Evolutionary conservation across 2,329 filamentous ascomycete species (phyloP).

Genomic region (Aureobasidium sp.): DNA sequence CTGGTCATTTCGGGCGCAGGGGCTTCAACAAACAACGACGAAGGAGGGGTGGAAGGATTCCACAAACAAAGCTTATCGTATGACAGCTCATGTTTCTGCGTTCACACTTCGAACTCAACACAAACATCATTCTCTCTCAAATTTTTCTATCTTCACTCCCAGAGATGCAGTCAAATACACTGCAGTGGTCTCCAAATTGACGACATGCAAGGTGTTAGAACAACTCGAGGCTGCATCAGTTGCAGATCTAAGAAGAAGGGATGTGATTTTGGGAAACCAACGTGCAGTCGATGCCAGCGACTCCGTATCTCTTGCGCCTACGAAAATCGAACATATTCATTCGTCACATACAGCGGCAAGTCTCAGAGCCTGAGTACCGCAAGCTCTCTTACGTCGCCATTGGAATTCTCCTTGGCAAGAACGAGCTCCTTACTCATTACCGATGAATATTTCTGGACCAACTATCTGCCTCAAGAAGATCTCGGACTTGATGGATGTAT

Average conservation of each 20-base stretch:
- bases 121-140: too few relatives aligned
- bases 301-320: neutral
- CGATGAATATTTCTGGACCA: constrained; percentile 3
- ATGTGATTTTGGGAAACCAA: neutral
- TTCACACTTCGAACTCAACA: too few relatives aligned
- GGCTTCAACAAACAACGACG: too few relatives aligned
- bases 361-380: neutral
- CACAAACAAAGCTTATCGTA: too few relatives aligned
- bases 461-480: neutral
- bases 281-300: neutral
- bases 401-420: neutral
- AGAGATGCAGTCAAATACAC: too few relatives aligned
- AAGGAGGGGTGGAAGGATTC: too few relatives aligned
- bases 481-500: neutral
- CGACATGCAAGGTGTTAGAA: neutral
- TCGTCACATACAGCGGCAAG: neutral
- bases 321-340: neutral
- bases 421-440: neutral
- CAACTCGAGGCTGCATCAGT: neutral
- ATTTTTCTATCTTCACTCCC: too few relatives aligned
- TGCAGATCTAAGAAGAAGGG: constrained; percentile 1
- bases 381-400: neutral
- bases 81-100: too few relatives aligned
- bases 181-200: neutral
- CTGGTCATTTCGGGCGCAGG: too few relatives aligned